Evolutionary conservation across 306 rosid genomes (phyloP), one percentile per base, ranked within the genome.

Genomic region (Citrullus amarus): DNA sequence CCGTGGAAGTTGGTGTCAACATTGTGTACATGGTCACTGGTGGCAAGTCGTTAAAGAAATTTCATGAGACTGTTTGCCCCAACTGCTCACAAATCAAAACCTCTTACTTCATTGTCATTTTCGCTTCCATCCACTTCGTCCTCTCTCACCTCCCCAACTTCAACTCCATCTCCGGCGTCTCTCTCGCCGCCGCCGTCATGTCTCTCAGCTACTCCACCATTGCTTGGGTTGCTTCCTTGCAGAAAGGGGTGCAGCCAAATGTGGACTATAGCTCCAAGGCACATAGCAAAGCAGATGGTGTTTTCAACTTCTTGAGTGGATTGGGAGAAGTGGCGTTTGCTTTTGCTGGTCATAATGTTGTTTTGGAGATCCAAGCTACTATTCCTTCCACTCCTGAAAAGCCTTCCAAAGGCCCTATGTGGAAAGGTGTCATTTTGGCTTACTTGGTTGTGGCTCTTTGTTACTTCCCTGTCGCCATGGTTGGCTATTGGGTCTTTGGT

Each of bases 321-420:
- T 32, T 93, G 86, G 98, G 97, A 10, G 96, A 93, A 3, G 79
- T 93, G 28, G 94, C 97, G 11, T 93, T 93, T 69, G 89, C 98
- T 4, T 91, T 89, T 51, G 98, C 98, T 9, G 98, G 98, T 3
- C 98, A 93, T 85, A 93, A 86, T 28, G 93, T 93, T 48, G 98
- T 89, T 36, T 32, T 93, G 59, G 98, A 93, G 81, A 93, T 93
- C 80, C 97, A 93, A 73, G 97, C 97, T 57, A 93, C 98, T 7
- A 93, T 93, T 17, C 98, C 98, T 36, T 91, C 97, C 0, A 84
- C 96, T 0, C 88, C 89, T 0, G 93, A 93, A 15, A 84, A 80
- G 5, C 98, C 97, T 50, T 91, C 98, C 12, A 93, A 90, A 82
- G 90, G 81, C 18, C 93, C 98, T 2, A 90, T 93, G 98, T 93